These are phyloP conservation scores for Rhizopogon vesiculosus DNA, from an alignment of 768 basidiomycete species.

Conservation along the genomic window DNA sequence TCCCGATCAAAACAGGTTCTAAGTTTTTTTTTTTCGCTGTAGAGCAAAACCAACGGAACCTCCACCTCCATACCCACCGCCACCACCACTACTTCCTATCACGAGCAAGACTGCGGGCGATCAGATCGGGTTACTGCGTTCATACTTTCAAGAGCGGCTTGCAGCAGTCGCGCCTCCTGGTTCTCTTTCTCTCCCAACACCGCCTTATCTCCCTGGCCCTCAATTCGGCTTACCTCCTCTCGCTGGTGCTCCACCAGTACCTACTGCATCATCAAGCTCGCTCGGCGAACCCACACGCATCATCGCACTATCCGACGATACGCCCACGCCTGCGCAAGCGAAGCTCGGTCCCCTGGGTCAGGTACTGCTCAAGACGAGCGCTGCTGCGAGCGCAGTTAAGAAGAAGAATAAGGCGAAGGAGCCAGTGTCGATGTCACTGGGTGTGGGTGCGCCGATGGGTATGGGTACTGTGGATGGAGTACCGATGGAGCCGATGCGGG, in stretches of 20 bases:
- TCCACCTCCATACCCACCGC: constrained; percentile 80
- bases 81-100: constrained; percentile 75
- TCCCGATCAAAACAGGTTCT: not conserved
- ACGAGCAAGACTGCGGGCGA: constrained; percentile 58
- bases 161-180: constrained; percentile 32
- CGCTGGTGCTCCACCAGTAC: constrained; percentile 11
- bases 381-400: constrained; percentile 47
- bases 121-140: constrained; percentile 82
- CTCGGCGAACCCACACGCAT: constrained; percentile 12
- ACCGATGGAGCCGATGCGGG: constrained; percentile 13
- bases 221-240: constrained; percentile 3
- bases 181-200: constrained; percentile 7
- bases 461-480: constrained; percentile 10
- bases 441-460: not conserved
- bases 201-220: constrained; percentile 4
- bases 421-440: constrained; percentile 17
- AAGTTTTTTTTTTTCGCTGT: not conserved
- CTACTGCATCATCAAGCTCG: constrained; percentile 13
- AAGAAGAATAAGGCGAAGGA: constrained; percentile 43
- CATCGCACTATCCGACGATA: constrained; percentile 59
- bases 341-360: constrained; percentile 83
- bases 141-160: constrained; percentile 65
- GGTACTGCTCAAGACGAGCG: constrained; percentile 46
- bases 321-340: constrained; percentile 48
- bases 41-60: constrained; percentile 69